A percentile compares a stretch with the other conserved stretches of the same genome.
Conservation (phyloP, 2,329 filamentous ascomycete genomes). For the Byssochlamys sp. region DNA sequence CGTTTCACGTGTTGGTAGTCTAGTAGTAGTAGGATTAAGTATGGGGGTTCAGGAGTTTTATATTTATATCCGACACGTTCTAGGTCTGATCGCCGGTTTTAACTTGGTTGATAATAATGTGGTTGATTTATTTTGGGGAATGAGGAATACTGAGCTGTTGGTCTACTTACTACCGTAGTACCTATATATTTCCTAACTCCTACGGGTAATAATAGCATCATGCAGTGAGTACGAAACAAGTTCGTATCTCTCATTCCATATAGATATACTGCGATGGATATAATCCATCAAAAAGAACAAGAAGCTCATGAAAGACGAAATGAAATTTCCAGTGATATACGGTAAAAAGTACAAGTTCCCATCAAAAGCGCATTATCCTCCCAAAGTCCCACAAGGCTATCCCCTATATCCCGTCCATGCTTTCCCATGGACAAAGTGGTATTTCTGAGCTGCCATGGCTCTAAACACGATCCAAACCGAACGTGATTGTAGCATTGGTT, state of each 20-base stretch:
- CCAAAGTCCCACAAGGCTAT: background rate
- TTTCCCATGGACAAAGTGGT: background rate
- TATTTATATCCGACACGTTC: background rate
- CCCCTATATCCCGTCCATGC: background rate
- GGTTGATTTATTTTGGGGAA: background rate
- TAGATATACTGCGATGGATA: background rate
- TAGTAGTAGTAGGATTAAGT: no score
- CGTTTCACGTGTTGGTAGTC: background rate
- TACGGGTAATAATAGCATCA: no score
- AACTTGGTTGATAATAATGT: background rate
- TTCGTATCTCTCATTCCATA: no score
- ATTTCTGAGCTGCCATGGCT: background rate
- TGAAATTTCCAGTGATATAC: background rate
- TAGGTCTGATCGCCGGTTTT: background rate
- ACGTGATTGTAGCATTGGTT: background rate
- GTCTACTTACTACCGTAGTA: no score
- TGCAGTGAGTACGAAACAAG: no score
- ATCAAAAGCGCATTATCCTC: background rate
- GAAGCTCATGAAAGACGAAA: background rate
- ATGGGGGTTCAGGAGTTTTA: background rate
- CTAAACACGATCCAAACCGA: background rate
- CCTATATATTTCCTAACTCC: background rate
- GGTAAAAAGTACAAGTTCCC: background rate
- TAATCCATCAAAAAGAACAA: background rate
- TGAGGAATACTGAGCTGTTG: background rate